Evolutionary conservation across 2,329 filamentous ascomycete species (phyloP).

Genomic region (Cladophialophora psammophila): DNA sequence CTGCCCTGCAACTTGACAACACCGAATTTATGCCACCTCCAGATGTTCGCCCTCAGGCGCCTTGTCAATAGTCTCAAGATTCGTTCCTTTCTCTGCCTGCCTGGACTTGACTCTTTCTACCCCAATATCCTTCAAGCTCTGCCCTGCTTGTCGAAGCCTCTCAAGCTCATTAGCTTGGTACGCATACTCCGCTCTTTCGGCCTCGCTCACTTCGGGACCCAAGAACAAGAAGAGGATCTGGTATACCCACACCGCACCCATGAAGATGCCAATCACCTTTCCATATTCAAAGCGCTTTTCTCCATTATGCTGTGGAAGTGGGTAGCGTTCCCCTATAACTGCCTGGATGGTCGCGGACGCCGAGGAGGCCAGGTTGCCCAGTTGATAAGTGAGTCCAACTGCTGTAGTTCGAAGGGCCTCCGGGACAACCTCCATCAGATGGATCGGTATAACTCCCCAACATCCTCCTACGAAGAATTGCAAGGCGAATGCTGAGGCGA

Average conservation of each 20-base stretch:
- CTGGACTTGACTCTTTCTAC: slow-evolving; percentile 26
- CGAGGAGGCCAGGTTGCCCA: slow-evolving; percentile 51
- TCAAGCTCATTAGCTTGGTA: slow-evolving; percentile 38
- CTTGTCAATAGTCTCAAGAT: not conserved
- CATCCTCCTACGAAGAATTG: slow-evolving; percentile 50
- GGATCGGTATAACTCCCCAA: slow-evolving; percentile 51
- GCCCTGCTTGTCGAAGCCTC: slow-evolving; percentile 36
- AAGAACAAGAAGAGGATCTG: slow-evolving; percentile 47
- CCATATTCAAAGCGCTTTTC: slow-evolving; percentile 51
- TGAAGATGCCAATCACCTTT: slow-evolving; percentile 49
- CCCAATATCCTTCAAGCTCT: slow-evolving; percentile 39
- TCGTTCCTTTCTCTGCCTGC: slow-evolving; percentile 9
- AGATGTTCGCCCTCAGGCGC: slow-evolving; percentile 11
- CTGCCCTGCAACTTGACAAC: not conserved
- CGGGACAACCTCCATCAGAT: slow-evolving; percentile 49
- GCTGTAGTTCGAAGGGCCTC: slow-evolving; percentile 46
- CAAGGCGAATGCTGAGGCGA: slow-evolving; percentile 47
- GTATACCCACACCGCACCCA: slow-evolving; percentile 43
- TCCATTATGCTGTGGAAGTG: slow-evolving; percentile 45
- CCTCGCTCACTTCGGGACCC: slow-evolving; percentile 44
- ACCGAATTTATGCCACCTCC: slow-evolving; percentile 8
- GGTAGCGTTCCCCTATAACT: slow-evolving; percentile 52
- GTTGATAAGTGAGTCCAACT: slow-evolving; percentile 49
- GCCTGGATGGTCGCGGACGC: slow-evolving; percentile 54
- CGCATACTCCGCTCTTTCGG: slow-evolving; percentile 42